A percentile compares a stretch with the other conserved stretches of the same genome.
These are phyloP conservation scores for Corymbia citriodora DNA, from an alignment of 441 rosid species.

Conservation along the genomic window DNA sequence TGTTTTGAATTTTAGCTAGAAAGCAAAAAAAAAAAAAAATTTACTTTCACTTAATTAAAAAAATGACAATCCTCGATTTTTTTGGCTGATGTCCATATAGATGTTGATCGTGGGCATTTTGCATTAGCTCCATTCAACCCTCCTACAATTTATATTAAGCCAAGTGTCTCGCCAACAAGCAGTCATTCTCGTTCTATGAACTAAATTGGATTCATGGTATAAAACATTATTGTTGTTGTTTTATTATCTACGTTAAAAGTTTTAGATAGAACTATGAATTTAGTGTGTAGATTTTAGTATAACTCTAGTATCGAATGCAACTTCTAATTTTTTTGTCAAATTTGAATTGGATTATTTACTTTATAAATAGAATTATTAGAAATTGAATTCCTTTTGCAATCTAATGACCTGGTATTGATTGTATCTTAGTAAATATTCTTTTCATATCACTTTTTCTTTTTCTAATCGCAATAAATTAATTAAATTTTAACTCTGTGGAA, in stretches of 20 bases:
- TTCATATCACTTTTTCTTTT: neutral
- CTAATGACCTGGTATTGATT: neutral
- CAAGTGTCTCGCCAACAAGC: neutral
- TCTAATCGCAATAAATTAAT: neutral
- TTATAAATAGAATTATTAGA: neutral
- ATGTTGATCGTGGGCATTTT: too few species aligned
- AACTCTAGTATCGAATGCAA: neutral
- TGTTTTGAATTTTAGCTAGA: neutral
- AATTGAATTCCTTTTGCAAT: neutral
- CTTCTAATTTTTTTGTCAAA: neutral
- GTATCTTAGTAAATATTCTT: neutral
- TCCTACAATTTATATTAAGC: too few species aligned
- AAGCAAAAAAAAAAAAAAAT: neutral
- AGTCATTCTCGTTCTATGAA: neutral
- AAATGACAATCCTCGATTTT: too few species aligned
- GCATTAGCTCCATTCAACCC: too few species aligned
- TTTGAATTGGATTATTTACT: neutral
- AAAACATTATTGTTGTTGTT: neutral
- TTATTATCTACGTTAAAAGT: neutral
- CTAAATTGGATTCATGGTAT: neutral
- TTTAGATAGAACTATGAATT: neutral
- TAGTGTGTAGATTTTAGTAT: neutral
- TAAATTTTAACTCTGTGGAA: accelerated
- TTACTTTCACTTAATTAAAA: neutral
- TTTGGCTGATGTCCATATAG: too few species aligned